Evolutionary conservation across 2,329 filamentous ascomycete species (phyloP).

Genomic region (Scytalidium sp.): DNA sequence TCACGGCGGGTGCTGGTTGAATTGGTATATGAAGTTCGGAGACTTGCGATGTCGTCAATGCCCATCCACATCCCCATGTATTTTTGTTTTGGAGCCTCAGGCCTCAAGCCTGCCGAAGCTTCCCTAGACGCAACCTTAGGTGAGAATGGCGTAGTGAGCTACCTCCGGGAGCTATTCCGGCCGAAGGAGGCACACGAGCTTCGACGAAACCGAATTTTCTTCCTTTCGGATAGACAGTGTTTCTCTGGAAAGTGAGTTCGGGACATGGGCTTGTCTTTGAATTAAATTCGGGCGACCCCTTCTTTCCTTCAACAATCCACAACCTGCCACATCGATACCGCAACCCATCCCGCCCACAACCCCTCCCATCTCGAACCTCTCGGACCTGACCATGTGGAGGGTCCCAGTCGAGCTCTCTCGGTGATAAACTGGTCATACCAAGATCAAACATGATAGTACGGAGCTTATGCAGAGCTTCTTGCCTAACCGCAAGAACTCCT

Average conservation of each 20-base stretch:
- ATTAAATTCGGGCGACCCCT: no score
- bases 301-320: no score
- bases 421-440: constrained; percentile 11
- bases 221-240: no score
- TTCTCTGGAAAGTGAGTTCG: no score
- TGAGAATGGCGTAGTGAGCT: not conserved
- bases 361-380: not conserved
- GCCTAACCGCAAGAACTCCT: constrained; percentile 20
- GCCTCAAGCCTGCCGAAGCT: not conserved
- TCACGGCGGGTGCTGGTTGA: constrained; percentile 1
- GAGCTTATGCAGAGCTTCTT: constrained; percentile 23
- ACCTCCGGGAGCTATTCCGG: not conserved
- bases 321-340: no score
- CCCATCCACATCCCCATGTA: not conserved
- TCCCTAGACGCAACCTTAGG: not conserved
- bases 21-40: not conserved
- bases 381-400: constrained; percentile 15
- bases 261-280: no score
- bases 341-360: not conserved
- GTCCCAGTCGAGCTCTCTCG: not conserved
- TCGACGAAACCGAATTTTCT: no score
- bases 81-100: not conserved
- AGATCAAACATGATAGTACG: constrained; percentile 24
- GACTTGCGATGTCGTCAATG: not conserved
- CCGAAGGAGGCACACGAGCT: no score